Evolutionary conservation across 2,329 filamentous ascomycete genomes (phyloP).

Genomic region (Dothideomycetes sp.): DNA sequence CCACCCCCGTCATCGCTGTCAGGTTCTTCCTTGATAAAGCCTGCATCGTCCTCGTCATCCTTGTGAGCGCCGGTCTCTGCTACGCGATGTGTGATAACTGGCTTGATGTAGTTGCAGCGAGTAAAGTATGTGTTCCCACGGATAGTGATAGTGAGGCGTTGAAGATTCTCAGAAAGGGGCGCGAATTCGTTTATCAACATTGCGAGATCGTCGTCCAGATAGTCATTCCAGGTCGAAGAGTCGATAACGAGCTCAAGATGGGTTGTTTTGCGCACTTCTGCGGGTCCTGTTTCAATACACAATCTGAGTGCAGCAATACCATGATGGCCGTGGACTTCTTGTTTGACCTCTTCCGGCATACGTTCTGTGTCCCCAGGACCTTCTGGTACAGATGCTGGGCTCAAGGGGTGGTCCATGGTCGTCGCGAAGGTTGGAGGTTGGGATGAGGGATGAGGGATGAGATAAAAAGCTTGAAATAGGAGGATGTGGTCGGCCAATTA

Average conservation of each 20-base stretch:
- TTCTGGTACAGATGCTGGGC: no score
- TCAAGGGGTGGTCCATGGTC: no score
- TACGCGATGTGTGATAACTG: not conserved
- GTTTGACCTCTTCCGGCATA: no score
- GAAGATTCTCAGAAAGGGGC: not conserved
- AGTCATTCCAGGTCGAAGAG: constrained; percentile 6
- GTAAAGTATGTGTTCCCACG: constrained; percentile 6
- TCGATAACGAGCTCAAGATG: constrained; percentile 9
- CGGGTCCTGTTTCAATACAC: not conserved
- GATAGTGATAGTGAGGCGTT: constrained; percentile 7
- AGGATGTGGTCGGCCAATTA: no score
- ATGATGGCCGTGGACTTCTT: no score
- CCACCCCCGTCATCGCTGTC: not conserved
- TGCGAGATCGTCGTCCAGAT: constrained; percentile 8
- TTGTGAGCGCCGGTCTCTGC: not conserved
- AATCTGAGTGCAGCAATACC: no score
- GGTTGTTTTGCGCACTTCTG: not conserved
- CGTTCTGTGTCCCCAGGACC: no score
- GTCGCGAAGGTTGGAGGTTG: no score
- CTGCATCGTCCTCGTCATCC: not conserved
- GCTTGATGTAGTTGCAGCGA: constrained; percentile 11
- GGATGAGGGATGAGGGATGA: no score
- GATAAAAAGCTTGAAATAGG: no score
- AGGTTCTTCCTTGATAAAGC: no score
- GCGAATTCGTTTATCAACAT: not conserved